These are phyloP conservation scores for Neurospora sp. DNA, from an alignment of 495 filamentous ascomycete genomes.

Conservation along the genomic window DNA sequence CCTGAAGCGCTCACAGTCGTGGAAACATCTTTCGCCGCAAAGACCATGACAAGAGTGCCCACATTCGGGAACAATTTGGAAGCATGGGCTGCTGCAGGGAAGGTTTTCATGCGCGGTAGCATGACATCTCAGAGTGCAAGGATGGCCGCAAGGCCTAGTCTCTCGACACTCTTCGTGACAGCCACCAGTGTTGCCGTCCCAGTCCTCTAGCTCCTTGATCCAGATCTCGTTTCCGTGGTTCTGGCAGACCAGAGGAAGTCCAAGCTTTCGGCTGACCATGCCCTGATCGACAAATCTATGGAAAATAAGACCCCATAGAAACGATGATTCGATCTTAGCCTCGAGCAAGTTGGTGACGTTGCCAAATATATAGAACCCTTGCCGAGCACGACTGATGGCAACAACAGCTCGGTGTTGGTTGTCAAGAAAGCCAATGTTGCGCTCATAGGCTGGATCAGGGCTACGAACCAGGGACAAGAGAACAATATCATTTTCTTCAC, in stretches of 20 bases:
- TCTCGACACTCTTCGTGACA: constrained; percentile 43
- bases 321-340: constrained; percentile 22
- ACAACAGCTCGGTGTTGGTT: constrained; percentile 78
- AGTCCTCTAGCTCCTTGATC: constrained; percentile 39
- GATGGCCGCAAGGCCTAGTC: constrained; percentile 30
- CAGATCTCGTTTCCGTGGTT: constrained; percentile 25
- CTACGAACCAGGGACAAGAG: constrained; percentile 78
- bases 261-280: constrained; percentile 7
- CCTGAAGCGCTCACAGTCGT: constrained; percentile 15
- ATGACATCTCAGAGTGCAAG: constrained; percentile 35
- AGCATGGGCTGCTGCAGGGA: constrained; percentile 57
- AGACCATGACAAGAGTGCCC: constrained; percentile 44
- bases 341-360: constrained; percentile 47
- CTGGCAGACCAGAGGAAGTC: constrained; percentile 31
- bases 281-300: constrained; percentile 21
- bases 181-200: constrained; percentile 46
- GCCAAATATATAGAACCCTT: constrained; percentile 83
- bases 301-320: constrained; percentile 29
- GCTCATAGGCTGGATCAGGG: constrained; percentile 11
- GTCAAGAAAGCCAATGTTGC: constrained; percentile 57
- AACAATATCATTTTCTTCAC: constrained; percentile 84
- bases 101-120: constrained; percentile 46
- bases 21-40: constrained; percentile 32
- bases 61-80: constrained; percentile 41
- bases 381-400: constrained; percentile 74